Evolutionary conservation across 768 basidiomycete genomes (phyloP), one percentile per base, ranked within the genome.

Genomic region (Melanogaster broomeanus): DNA sequence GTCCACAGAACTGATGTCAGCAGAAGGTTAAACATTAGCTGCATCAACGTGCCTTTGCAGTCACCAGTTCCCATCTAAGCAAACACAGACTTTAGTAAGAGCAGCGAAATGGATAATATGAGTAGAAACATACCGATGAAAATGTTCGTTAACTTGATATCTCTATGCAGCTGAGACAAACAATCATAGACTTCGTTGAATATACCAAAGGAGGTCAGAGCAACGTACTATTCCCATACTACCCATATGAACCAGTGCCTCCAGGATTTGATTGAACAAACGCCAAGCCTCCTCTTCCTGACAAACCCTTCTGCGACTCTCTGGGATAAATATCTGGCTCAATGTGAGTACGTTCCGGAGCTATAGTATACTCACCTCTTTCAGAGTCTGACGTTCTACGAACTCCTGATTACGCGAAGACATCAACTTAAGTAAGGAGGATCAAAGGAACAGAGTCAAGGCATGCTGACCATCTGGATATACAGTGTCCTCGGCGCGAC

Each of bases 61-160:
- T 92, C 88, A 4, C 88, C 88, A n/a, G 47, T 88, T 88, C 25
- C 81, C 87, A 64, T 92, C 89, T 91, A 31, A 51, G 35, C 6
- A 40, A 18, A 57, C 31, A 9, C 0, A 18, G 1, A 16, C 40
- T 53, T n/a, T 51, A 42, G n/a, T 28, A 47, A 24, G 11, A 37
- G 28, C 35, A 24, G 19, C 37, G 3, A 21, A 40, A 21, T 6
- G 37, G 24, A 2, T 12, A 43, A 28, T 28, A 21, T 12, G 40
- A 48, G 25, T 12, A 13, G 15, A n/a, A 6, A 66, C 79, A 27
- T 58, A 91, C 92, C 91, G 44, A 96, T 92, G 69, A 98, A 93
- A 56, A 98, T 93, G 61, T 98, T 98, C 0, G 88, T 90, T 13
- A 93, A 73, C 66, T 98, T 98, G 66, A 98, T 90, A 66, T 97